phyloP scores from a whole-genome alignment of 2,329 filamentous ascomycete genomes.

The Alternaria sp. region DNA sequence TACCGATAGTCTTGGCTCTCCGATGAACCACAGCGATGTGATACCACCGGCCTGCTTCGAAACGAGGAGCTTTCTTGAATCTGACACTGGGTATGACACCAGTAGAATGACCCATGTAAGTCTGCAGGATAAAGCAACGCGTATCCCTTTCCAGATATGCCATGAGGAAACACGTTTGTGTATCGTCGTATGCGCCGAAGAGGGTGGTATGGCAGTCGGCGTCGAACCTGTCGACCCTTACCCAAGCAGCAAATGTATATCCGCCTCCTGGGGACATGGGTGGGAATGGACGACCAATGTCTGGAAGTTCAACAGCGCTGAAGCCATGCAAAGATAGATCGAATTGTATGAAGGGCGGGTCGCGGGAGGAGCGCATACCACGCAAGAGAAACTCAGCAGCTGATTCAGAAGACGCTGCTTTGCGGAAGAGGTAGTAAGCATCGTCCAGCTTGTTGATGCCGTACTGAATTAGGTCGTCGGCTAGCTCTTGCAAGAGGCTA shows the following conservation, averaged over 20 bases:
- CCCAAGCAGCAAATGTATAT: slow-evolving; percentile 90
- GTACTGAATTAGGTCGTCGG: slow-evolving; percentile 71
- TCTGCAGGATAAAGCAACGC: slow-evolving; percentile 92
- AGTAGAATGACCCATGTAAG: slow-evolving; percentile 78
- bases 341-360: slow-evolving; percentile 89
- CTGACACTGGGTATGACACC: slow-evolving; percentile 80
- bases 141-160: slow-evolving; percentile 94
- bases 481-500: slow-evolving; percentile 67
- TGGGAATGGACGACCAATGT: slow-evolving; percentile 84
- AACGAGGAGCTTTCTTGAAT: slow-evolving; percentile 86
- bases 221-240: slow-evolving; percentile 87
- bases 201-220: slow-evolving; percentile 86
- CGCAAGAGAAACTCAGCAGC: slow-evolving; percentile 74
- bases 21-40: slow-evolving; percentile 90
- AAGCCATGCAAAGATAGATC: slow-evolving; percentile 88
- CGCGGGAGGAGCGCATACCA: slow-evolving; percentile 75
- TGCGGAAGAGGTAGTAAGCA: slow-evolving; percentile 75
- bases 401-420: slow-evolving; percentile 58
- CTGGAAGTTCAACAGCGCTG: slow-evolving; percentile 87
- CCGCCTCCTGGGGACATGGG: slow-evolving; percentile 74
- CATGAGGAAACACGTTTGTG: slow-evolving; percentile 90
- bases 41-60: slow-evolving; percentile 84
- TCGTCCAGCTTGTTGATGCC: slow-evolving; percentile 84
- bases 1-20: slow-evolving; percentile 68
- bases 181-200: slow-evolving; percentile 92